A percentile compares a stretch with the other conserved stretches of the same genome.
Evolutionary conservation across 352 stramenopile species (phyloP).

Genomic region (Phytophthora pinifolia): DNA sequence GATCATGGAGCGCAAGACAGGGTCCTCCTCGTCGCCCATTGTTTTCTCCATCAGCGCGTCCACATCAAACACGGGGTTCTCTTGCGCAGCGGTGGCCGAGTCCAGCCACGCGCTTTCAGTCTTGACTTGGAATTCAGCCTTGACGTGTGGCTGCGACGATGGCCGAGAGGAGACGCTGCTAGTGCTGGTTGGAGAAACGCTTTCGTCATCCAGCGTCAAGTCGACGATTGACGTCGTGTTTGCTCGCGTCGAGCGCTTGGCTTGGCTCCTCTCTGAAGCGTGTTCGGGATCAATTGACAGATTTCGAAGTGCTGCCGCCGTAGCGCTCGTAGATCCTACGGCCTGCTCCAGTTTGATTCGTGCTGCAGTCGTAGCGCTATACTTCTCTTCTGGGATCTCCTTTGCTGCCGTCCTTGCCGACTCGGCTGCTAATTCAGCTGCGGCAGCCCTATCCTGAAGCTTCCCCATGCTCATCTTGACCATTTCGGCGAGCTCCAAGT

Average conservation of each 20-base stretch:
- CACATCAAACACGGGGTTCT: conserved; percentile 24
- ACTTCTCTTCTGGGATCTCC: conserved; percentile 7
- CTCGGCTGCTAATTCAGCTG: neutral
- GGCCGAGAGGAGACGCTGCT: conserved; percentile 2
- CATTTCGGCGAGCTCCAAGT: conserved; percentile 41
- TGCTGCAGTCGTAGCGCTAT: conserved; percentile 2
- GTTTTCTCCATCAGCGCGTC: conserved; percentile 36
- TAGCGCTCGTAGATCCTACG: conserved; percentile 11
- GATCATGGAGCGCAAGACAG: conserved; percentile 53
- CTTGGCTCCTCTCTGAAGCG: conserved; percentile 4
- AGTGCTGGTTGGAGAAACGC: conserved; percentile 14
- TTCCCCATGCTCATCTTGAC: conserved; percentile 39
- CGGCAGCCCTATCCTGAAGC: conserved; percentile 25
- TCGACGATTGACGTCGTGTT: conserved; percentile 32
- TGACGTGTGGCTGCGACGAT: conserved; percentile 20
- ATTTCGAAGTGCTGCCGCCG: conserved; percentile 23
- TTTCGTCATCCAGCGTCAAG: conserved; percentile 40
- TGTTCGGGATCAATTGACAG: conserved; percentile 23
- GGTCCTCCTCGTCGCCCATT: conserved; percentile 49
- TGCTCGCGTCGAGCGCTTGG: conserved; percentile 13
- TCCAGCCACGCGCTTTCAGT: conserved; percentile 32
- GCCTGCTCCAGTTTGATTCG: conserved; percentile 27
- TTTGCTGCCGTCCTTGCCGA: neutral
- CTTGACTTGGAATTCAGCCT: conserved; percentile 32
- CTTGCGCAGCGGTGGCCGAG: conserved; percentile 18